Percentiles rank a stretch among this genome's conserved stretches.
phyloP scores from a whole-genome alignment of 2,329 filamentous ascomycete genomes.

The Arthrobotrys sinensis region DNA sequence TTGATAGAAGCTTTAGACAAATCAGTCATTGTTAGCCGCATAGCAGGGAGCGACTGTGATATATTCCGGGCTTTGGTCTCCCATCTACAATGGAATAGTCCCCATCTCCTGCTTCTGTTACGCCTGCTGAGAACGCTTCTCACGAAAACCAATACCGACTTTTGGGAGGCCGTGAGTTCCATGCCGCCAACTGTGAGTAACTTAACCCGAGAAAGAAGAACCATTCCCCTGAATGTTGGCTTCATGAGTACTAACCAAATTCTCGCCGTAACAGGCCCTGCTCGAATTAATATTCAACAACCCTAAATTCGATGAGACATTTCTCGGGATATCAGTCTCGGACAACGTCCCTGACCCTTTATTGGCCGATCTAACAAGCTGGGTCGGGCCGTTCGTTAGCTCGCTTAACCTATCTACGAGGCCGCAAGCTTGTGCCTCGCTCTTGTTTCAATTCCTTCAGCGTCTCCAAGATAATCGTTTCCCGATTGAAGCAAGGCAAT shows the following conservation, averaged over 20 bases:
- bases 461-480: slow-evolving; percentile 68
- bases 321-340: slow-evolving; percentile 59
- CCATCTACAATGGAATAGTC: slow-evolving; percentile 62
- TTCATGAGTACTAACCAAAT: slow-evolving; percentile 38
- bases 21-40: slow-evolving; percentile 63
- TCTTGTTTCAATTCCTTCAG: slow-evolving; percentile 62
- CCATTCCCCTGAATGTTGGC: neutral
- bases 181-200: slow-evolving; percentile 56
- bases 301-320: slow-evolving; percentile 62
- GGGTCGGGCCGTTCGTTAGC: slow-evolving; percentile 63
- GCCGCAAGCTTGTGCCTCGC: slow-evolving; percentile 60
- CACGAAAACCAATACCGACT: slow-evolving; percentile 63
- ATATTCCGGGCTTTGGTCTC: slow-evolving; percentile 63
- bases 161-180: slow-evolving; percentile 63
- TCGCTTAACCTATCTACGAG: slow-evolving; percentile 62
- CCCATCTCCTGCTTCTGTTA: slow-evolving; percentile 62
- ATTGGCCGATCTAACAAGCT: slow-evolving; percentile 63
- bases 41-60: slow-evolving; percentile 64
- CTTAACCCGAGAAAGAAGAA: neutral
- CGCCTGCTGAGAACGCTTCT: slow-evolving; percentile 63
- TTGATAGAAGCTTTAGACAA: slow-evolving; percentile 62
- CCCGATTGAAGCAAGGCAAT: slow-evolving; percentile 68
- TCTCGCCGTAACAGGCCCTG: slow-evolving; percentile 52
- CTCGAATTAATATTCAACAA: slow-evolving; percentile 63
- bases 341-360: slow-evolving; percentile 55